Percentiles rank a stretch among this genome's conserved stretches.
phyloP scores from a whole-genome alignment of 2,329 filamentous ascomycete species.

The Hymenoscyphus repandus region DNA sequence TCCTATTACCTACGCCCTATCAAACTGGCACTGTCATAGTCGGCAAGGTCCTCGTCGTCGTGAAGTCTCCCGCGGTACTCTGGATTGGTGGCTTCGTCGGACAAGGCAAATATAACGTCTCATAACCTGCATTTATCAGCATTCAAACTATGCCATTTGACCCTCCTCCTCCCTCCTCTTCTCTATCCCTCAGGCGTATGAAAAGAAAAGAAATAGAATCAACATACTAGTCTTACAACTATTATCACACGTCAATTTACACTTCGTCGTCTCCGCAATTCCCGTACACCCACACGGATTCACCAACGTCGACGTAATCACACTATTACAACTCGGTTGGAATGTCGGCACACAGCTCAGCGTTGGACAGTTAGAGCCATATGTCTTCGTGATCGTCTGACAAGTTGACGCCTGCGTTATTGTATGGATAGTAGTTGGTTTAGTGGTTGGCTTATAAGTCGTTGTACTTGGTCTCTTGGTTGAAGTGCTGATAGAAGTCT shows the following conservation, averaged over 20 bases:
- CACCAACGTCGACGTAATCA: background rate
- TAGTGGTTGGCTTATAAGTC: background rate
- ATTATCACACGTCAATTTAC: slow-evolving; percentile 14
- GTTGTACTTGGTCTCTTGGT: background rate
- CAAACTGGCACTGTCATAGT: background rate
- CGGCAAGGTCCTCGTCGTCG: background rate
- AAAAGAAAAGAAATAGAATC: background rate
- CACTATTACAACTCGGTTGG: background rate
- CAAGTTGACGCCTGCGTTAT: slow-evolving; percentile 6
- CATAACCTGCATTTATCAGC: background rate
- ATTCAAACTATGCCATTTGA: too few species aligned
- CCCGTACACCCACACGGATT: slow-evolving; percentile 14
- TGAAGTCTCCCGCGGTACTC: background rate
- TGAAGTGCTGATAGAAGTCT: background rate
- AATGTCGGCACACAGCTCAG: background rate
- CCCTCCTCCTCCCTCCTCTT: background rate
- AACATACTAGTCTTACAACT: slow-evolving; percentile 12
- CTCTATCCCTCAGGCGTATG: background rate
- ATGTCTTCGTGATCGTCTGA: slow-evolving; percentile 11
- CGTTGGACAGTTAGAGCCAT: slow-evolving; percentile 10
- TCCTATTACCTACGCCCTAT: too few species aligned
- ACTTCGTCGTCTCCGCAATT: slow-evolving; percentile 12
- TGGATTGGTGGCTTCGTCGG: slow-evolving; percentile 1
- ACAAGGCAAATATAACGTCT: slow-evolving; percentile 16
- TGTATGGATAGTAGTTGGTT: background rate